phyloP scores from a whole-genome alignment of 441 rosid species.

The Erysimum cheiri region DNA sequence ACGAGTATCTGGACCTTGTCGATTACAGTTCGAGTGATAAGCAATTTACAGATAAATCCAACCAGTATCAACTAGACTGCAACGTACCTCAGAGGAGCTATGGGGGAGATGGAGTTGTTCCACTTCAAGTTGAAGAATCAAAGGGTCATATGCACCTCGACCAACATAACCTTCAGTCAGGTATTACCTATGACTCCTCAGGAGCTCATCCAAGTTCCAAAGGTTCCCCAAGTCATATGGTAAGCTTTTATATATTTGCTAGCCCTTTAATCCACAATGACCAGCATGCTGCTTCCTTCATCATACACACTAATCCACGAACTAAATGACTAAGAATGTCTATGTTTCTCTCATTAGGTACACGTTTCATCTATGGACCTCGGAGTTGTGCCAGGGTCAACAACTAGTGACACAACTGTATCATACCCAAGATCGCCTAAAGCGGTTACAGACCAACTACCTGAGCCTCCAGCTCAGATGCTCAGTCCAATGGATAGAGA shows the following conservation, averaged over 20 bases:
- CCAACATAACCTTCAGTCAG: constrained; percentile 53
- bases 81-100: constrained; percentile 52
- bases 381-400: constrained; percentile 74
- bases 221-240: constrained; percentile 48
- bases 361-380: constrained; percentile 25
- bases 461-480: constrained; percentile 58
- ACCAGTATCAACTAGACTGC: constrained; percentile 48
- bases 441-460: constrained; percentile 72
- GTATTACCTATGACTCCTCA: constrained; percentile 58
- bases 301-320: constrained; percentile 64
- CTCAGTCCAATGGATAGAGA: constrained; percentile 77
- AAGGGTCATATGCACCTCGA: constrained; percentile 54
- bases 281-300: constrained; percentile 3
- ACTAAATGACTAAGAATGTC: constrained; percentile 1
- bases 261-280: constrained; percentile 18
- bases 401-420: constrained; percentile 61
- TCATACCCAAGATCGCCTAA: constrained; percentile 62
- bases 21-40: constrained; percentile 66
- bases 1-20: constrained; percentile 73
- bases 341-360: constrained; percentile 7
- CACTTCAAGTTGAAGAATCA: constrained; percentile 54
- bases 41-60: constrained; percentile 50
- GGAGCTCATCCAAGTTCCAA: constrained; percentile 60
- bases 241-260: constrained; percentile 38
- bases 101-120: constrained; percentile 75